Base-by-base conservation (phyloP, 1,139 yeast species). In the Yamadazyma friedrichii region DNA sequence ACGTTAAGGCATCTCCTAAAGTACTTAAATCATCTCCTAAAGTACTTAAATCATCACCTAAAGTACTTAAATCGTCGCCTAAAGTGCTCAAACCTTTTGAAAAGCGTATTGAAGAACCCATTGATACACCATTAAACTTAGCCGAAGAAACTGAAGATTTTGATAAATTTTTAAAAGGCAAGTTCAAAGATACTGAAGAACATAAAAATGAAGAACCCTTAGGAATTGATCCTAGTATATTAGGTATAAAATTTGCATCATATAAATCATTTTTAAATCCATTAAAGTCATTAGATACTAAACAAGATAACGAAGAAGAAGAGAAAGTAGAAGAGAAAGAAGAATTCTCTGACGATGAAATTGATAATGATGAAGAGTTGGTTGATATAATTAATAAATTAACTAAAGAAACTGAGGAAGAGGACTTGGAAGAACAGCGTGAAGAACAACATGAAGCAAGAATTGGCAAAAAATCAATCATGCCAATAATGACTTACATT, bases 241-340 rank as follows among this genome's bases (percentile, higher is more conserved):
- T 62, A 43, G 69, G 68, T 5, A 58, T 64, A 9, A 55, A 58
- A 1, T 49, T 61, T 15, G 58, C 58, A 44, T 56, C 40, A 44
- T 53, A 28, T 20, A 20, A 5, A 20, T 20, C 24, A 20, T 20
- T 20, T 20, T 20, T 20, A 20, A 20, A 20, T 8, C 42, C 52
- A 9, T 55, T 58, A 3, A 44, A 48, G 24, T 46, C 47, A 27
- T 44, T 51, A 31, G 40, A 35, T 6, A 35, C 39, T 27, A 17
- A 26, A 15, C 42, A 38, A 16, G 48, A 43, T 20, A 43, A 17
- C 11, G 38, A 17, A n/a, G 32, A 32, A n/a, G 51, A 42, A 16
- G 51, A 43, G 3, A 42, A 38, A 26, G 44, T 31, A n/a, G 44
- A 46, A 20, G 38, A 20, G 9, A 28, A 33, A 11, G 51, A 42